These are phyloP conservation scores for Phytophthora colocasiae DNA, from an alignment of 352 stramenopile genomes.

Conservation along the genomic window DNA sequence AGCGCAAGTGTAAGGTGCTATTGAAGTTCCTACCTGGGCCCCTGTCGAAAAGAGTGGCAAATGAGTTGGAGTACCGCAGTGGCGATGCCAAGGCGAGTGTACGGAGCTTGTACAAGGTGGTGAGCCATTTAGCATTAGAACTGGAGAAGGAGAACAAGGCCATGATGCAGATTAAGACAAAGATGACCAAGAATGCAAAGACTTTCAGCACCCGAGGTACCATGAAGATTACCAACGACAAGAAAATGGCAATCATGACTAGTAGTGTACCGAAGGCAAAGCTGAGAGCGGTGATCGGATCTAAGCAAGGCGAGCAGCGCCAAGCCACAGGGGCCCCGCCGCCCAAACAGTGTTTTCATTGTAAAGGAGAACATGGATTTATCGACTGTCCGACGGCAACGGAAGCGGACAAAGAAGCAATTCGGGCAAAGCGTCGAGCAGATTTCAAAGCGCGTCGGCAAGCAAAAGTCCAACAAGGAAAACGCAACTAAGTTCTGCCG, in stretches of 20 bases:
- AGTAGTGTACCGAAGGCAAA: not conserved
- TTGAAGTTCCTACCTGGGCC: not conserved
- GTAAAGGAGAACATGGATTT: constrained; percentile 11
- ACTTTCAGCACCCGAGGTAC: not conserved
- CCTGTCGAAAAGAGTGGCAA: not conserved
- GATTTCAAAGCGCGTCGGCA: constrained; percentile 8
- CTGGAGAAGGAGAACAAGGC: constrained; percentile 5
- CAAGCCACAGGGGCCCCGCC: not conserved
- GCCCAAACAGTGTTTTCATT: constrained; percentile 13
- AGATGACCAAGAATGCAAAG: not conserved
- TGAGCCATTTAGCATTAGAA: constrained; percentile 9
- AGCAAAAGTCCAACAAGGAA: not conserved
- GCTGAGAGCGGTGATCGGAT: not conserved
- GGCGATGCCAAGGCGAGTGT: constrained; percentile 13
- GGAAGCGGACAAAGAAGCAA: constrained; percentile 18
- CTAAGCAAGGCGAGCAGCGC: not conserved
- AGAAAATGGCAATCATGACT: not conserved
- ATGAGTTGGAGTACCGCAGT: constrained; percentile 13
- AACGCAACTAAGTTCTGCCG: constrained; percentile 3
- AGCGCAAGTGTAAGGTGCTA: constrained; percentile 19
- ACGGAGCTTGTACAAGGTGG: not conserved
- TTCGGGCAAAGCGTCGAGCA: constrained; percentile 8
- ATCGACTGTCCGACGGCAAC: constrained; percentile 11
- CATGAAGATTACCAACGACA: not conserved
- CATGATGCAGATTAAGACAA: not conserved